These are phyloP conservation scores for Cronartium ribicola DNA, from an alignment of 1,284 basidiomycete species.

Conservation along the genomic window DNA sequence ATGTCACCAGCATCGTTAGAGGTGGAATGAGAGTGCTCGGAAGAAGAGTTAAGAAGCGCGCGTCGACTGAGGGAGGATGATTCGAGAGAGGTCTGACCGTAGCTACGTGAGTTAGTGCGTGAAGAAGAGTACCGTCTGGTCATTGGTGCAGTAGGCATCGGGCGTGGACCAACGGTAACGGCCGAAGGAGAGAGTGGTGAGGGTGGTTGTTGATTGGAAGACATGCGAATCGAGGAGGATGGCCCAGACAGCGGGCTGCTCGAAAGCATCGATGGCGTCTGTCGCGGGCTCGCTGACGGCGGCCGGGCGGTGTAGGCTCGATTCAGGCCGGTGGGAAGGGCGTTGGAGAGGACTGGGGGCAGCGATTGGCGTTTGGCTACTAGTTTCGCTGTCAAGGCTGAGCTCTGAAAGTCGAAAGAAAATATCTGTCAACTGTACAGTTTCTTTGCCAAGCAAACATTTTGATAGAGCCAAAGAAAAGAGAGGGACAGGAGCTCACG, in stretches of 20 bases:
- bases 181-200: background rate
- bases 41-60: slow-evolving; percentile 6
- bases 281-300: slow-evolving; percentile 9
- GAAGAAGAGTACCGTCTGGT: slow-evolving; percentile 31
- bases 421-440: background rate
- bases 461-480: too few species aligned
- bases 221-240: slow-evolving; percentile 38
- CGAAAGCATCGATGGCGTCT: slow-evolving; percentile 18
- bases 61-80: slow-evolving; percentile 9
- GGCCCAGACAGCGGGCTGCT: slow-evolving; percentile 28
- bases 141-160: slow-evolving; percentile 12
- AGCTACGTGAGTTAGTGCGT: slow-evolving; percentile 24
- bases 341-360: slow-evolving; percentile 35
- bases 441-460: background rate
- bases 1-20: slow-evolving; percentile 12
- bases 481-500: background rate
- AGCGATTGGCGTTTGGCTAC: slow-evolving; percentile 30
- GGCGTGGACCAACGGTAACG: slow-evolving; percentile 1
- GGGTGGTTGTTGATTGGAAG: background rate
- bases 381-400: slow-evolving; percentile 40
- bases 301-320: background rate
- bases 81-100: slow-evolving; percentile 18
- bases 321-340: slow-evolving; percentile 11
- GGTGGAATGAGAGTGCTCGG: background rate
- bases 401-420: slow-evolving; percentile 18